Percentiles rank a stretch among this genome's conserved stretches.
Conservation (phyloP, 768 basidiomycete species). For the Macrolepiota dolichaula region DNA sequence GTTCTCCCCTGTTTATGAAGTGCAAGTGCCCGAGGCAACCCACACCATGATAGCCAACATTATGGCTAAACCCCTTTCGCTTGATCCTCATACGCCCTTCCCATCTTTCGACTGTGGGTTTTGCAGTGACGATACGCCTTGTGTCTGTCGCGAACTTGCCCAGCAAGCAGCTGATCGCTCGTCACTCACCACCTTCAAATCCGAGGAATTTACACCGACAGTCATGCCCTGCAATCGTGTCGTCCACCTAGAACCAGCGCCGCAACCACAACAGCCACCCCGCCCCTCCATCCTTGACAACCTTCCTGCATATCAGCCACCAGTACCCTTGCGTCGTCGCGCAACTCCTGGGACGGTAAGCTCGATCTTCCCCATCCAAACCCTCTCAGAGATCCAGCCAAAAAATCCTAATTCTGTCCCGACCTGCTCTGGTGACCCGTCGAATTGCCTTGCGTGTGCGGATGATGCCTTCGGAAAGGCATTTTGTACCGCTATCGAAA, state of each 20-base stretch:
- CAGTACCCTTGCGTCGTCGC: slow-evolving; percentile 75
- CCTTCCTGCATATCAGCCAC: slow-evolving; percentile 75
- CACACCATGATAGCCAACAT: slow-evolving; percentile 29
- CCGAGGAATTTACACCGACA: slow-evolving; percentile 21
- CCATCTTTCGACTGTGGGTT: slow-evolving; percentile 67
- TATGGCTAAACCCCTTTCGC: slow-evolving; percentile 20
- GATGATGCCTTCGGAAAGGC: slow-evolving; percentile 86
- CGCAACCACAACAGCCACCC: slow-evolving; percentile 7
- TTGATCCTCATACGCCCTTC: slow-evolving; percentile 29
- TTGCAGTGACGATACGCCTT: slow-evolving; percentile 66
- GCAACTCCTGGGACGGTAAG: slow-evolving; percentile 33
- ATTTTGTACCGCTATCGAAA: slow-evolving; percentile 75
- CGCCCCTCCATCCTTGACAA: slow-evolving; percentile 68
- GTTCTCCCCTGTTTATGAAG: slow-evolving; percentile 10
- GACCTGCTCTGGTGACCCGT: slow-evolving; percentile 81
- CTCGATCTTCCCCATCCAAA: slow-evolving; percentile 53
- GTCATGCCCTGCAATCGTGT: not conserved
- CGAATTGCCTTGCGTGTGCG: slow-evolving; percentile 81
- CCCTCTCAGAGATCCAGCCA: slow-evolving; percentile 17
- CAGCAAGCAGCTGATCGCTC: slow-evolving; percentile 35
- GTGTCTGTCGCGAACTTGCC: slow-evolving; percentile 73
- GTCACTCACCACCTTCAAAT: slow-evolving; percentile 15
- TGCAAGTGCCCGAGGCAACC: slow-evolving; percentile 29
- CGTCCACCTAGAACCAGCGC: slow-evolving; percentile 16
- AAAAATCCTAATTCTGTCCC: slow-evolving; percentile 19